Evolutionary conservation across 352 stramenopile genomes (phyloP), one percentile per base, ranked within the genome.

Genomic region (Labyrinthula sp.): DNA sequence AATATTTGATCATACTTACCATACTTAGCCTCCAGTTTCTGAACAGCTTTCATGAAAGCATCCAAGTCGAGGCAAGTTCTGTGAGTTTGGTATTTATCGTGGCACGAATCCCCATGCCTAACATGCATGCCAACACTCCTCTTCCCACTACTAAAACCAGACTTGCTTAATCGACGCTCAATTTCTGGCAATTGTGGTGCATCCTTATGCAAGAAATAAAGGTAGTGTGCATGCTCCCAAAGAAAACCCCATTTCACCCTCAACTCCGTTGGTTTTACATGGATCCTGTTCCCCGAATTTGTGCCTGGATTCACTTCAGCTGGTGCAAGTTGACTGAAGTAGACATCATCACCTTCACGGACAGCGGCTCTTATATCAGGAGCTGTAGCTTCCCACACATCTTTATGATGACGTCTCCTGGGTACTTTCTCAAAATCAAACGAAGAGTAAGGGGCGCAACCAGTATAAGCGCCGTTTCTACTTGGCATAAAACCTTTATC

Each of bases 11-110:
- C 43, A 2, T 35, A 50, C 20, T 7, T 7, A 24, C 43, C 33
- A 20, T 52, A 50, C n/a, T 28, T 23, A 6, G 6, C 10, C 34
- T 5, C 4, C 15, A 52, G 43, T 0, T 38, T 14, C 23, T 35
- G 43, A 8, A 33, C 35, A 5, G 8, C 33, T 3, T 36, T 22
- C 2, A 52, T 37, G 26, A 27, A 52, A 2, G 12, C 8, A 0
- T 23, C 20, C 2, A 52, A 22, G 10, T 31, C 31, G 3, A 52
- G 21, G 14, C 43, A 52, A n/a, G 33, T 21, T 12, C 43, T 31
- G 23, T 52, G 43, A 20, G 40, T 35, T 17, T 52, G 43, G 24
- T 50, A 47, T 35, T 37, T 37, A 35, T 52, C 43, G 12, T 50
- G 33, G 37, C 43, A 52, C 6, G 43, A 29, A 14, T 52, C 43